Evolutionary conservation across 2,329 filamentous ascomycete genomes (phyloP).

Genomic region (Ophiostoma sp.): DNA sequence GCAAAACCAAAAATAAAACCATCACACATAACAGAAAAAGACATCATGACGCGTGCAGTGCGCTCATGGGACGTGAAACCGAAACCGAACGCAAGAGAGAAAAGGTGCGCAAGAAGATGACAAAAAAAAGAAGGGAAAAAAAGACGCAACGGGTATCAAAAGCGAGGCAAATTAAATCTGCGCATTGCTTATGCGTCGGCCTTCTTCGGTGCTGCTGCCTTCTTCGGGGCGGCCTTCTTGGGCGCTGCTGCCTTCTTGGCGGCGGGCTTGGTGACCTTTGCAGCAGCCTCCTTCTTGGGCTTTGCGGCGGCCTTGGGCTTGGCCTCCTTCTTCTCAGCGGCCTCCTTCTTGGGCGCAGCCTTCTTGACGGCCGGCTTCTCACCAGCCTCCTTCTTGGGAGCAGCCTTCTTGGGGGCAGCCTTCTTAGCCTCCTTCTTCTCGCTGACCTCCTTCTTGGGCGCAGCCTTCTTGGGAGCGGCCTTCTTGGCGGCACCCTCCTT

Average conservation of each 20-base stretch:
- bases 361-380: constrained; percentile 34
- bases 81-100: constrained; percentile 27
- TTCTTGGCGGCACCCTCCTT: constrained; percentile 35
- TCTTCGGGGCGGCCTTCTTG: constrained; percentile 45
- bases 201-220: constrained; percentile 36
- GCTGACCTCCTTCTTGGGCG: constrained; percentile 35
- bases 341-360: constrained; percentile 34
- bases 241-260: constrained; percentile 45
- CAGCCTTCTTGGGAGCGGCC: constrained; percentile 31
- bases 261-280: constrained; percentile 41
- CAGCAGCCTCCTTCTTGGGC: constrained; percentile 44
- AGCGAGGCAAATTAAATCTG: constrained; percentile 10
- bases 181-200: constrained; percentile 21
- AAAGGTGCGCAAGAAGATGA: constrained; percentile 29
- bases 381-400: constrained; percentile 31
- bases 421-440: constrained; percentile 31
- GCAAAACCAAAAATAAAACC: constrained; percentile 19
- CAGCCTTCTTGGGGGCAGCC: constrained; percentile 37
- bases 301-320: constrained; percentile 28
- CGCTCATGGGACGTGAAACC: constrained; percentile 22
- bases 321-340: constrained; percentile 32
- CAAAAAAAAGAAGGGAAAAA: constrained; percentile 14
- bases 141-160: constrained; percentile 24
- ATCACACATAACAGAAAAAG: constrained; percentile 26
- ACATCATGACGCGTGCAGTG: constrained; percentile 21